Base-by-base conservation (phyloP, 805 yeast species). In the Kazachstania psychrophila region DNA sequence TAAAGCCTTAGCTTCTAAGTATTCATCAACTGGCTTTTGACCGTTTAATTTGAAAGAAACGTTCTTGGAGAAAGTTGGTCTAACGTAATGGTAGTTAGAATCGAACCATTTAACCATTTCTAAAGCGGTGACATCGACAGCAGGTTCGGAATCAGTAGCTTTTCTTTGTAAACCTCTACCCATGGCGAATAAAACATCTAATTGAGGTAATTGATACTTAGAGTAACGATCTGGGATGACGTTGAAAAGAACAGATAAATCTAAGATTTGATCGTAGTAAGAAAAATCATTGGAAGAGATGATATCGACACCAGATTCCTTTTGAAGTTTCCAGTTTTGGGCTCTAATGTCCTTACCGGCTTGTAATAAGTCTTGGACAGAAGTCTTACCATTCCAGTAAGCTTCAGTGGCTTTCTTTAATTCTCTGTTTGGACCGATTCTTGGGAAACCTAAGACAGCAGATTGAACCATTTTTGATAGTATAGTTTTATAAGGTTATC, bases 51-150 rank as follows among this genome's bases (percentile, higher is more conserved):
- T 88, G 84, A 92, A 92, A 60, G 79, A 79, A 48, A 96, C 89
- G 53, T 86, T 75, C 75, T 87, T 79, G 40, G 95, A 83, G 75
- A 92, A 88, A 52, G 98, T 92, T 68, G 98, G 98, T 76, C 98
- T 85, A 60, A 92, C 97, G 68, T 92, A 92, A 71, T 92, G 98
- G 85, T 92, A 92, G 86, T 92, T 92, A 49, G 96, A 84, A 70
- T 92, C 98, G 58, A 92, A 92, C 98, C 98, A 92, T 76, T 92
- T 92, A 56, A 92, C 98, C 98, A 92, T 92, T 77, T 92, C 95
- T 64, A 86, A 76, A 57, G 98, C 98, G 47, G 97, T 89, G 45
- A 92, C 98, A 68, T 92, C 98, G 54, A 92, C 95, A 52, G 94
- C 95, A 55, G 80, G 75, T 45, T 77, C 64, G 50, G 87, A 61